A percentile compares a stretch with the other conserved stretches of the same genome.
phyloP scores from a whole-genome alignment of 192 early-diverging fungal species.

The Mortierella antarctica region DNA sequence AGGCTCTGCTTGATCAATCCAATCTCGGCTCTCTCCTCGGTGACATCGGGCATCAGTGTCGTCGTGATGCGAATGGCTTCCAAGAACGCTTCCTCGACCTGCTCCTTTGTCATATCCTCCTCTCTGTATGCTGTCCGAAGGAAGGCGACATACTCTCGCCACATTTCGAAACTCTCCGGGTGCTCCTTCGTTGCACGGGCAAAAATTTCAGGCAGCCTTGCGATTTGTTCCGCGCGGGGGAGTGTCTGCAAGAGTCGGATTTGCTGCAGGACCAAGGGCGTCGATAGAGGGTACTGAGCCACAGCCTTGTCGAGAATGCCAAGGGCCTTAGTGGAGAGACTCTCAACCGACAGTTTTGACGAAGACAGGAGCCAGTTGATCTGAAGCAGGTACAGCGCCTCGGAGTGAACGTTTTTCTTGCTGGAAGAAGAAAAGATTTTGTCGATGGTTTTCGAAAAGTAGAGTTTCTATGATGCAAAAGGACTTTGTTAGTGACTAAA shows the following conservation, averaged over 20 bases:
- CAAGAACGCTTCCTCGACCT: conserved; percentile 55
- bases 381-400: conserved; percentile 65
- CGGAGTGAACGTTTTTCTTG: conserved; percentile 55
- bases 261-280: conserved; percentile 21
- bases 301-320: conserved; percentile 59
- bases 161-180: conserved; percentile 55
- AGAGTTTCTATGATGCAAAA: conserved; percentile 57
- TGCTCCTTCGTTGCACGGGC: conserved; percentile 54
- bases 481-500: not conserved
- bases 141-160: conserved; percentile 62
- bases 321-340: conserved; percentile 43
- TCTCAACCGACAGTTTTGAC: conserved; percentile 47
- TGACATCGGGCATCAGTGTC: conserved; percentile 59
- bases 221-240: conserved; percentile 31
- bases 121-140: conserved; percentile 49
- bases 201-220: conserved; percentile 45
- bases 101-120: conserved; percentile 42
- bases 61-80: conserved; percentile 62
- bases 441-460: conserved; percentile 67
- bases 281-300: conserved; percentile 41
- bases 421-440: conserved; percentile 62
- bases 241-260: conserved; percentile 33
- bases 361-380: conserved; percentile 53
- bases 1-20: conserved; percentile 63
- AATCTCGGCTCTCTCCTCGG: conserved; percentile 58